Conservation (phyloP, 441 rosid species). For the Populus tomentosa region DNA sequence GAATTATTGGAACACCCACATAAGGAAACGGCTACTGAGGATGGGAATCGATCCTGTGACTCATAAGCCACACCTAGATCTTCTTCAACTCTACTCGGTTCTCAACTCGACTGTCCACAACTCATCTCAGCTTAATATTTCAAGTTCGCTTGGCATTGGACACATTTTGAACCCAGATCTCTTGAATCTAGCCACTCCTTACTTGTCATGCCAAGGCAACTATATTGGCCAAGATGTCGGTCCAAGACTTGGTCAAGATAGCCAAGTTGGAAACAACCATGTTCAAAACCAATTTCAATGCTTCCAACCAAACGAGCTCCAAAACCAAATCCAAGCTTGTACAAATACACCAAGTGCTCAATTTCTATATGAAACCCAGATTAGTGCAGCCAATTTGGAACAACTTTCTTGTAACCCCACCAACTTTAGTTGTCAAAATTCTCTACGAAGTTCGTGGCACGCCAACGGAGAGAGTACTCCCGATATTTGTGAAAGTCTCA, state of each 20-base stretch:
- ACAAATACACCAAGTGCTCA: slow-evolving; percentile 5
- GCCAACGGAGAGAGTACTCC: neutral
- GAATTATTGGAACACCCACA: slow-evolving; percentile 86
- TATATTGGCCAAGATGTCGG: slow-evolving; percentile 13
- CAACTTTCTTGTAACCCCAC: slow-evolving; percentile 17
- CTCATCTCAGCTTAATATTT: slow-evolving; percentile 26
- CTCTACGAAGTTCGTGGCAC: slow-evolving; percentile 4
- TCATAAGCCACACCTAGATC: slow-evolving; percentile 65
- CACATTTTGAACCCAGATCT: slow-evolving; percentile 25
- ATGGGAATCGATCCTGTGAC: slow-evolving; percentile 93
- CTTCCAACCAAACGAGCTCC: slow-evolving; percentile 16
- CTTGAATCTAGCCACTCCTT: slow-evolving; percentile 28
- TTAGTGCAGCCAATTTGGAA: slow-evolving; percentile 27
- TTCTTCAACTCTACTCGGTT: slow-evolving; percentile 53
- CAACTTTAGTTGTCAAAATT: slow-evolving; percentile 14
- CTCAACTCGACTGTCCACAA: slow-evolving; percentile 39
- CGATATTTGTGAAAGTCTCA: neutral
- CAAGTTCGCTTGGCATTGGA: slow-evolving; percentile 29
- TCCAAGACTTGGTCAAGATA: slow-evolving; percentile 22
- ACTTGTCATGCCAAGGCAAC: slow-evolving; percentile 21
- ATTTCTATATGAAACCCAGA: slow-evolving; percentile 21
- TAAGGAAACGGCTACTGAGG: slow-evolving; percentile 58
- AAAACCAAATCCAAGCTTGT: slow-evolving; percentile 16
- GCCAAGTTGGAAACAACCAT: slow-evolving; percentile 21
- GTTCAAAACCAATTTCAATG: slow-evolving; percentile 17